Evolutionary conservation across 192 early-diverging fungal genomes (phyloP), one percentile per base, ranked within the genome.

Genomic region (Backusella sp.): DNA sequence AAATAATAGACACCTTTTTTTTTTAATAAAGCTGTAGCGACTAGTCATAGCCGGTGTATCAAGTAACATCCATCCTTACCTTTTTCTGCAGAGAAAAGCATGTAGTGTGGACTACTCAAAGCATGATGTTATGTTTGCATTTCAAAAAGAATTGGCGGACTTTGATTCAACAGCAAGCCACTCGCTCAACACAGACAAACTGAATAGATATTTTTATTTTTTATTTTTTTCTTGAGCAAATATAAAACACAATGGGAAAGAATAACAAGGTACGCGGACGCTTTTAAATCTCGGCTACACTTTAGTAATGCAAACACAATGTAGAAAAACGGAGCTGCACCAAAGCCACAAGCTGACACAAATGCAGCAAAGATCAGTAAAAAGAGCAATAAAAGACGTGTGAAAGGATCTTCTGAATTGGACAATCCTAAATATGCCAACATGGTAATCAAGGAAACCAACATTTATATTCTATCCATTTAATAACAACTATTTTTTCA

Each of bases 341-440:
- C 9, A 12, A 62, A 62, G 56, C 56, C 56, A 62, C 2, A 8
- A 28, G 4, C 30, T 62, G 8, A 23, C 3, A 28, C 11, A 26
- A 62, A 23, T 62, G 56, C 26, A 62, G 23, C 56, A 62, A 62
- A 62, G 26, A 28, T 62, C 26, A 62, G 56, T n/a, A 69, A 69
- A 69, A 69, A 69, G n/a, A 17, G 15, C 6, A 36, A 71, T 28
- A 71, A 71, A 30, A 71, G 70, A 71, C 39, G 44, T 44, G 44
- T 49, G 0, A 71, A 71, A 71, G 70, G 70, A 26, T 30, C 70
- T 30, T 71, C 70, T 6, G 70, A 71, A 34, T 11, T 71, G 23
- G 70, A 71, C 28, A 71, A 71, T 44, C 70, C 70, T 32, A 71
- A 71, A 44, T 71, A 30, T 32, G 70, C 70, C n/a, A 44, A 44